These are phyloP conservation scores for Blastocladiella emersonii DNA, from an alignment of 371 early-diverging fungal genomes.

Conservation along the genomic window DNA sequence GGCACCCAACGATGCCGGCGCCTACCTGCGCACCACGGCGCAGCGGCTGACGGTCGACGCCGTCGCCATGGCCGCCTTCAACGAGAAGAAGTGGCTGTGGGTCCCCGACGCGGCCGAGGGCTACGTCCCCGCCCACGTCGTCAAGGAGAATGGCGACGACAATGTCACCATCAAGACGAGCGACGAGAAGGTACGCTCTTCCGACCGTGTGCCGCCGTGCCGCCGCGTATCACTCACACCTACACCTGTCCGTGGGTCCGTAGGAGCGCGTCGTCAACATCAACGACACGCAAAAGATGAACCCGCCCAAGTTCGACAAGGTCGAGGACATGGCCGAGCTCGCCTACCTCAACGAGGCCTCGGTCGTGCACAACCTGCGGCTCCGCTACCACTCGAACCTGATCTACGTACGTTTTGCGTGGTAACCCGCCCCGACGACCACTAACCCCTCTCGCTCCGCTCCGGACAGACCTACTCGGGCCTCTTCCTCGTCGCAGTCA, in stretches of 20 bases:
- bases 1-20: neutral
- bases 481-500: constrained; percentile 96
- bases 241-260: neutral
- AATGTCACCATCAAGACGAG: constrained; percentile 32
- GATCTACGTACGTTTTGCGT: constrained; percentile 63
- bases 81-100: constrained; percentile 92
- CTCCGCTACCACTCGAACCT: constrained; percentile 77
- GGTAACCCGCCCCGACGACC: neutral
- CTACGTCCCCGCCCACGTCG: constrained; percentile 71
- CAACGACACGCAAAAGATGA: constrained; percentile 87
- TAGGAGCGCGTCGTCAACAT: constrained; percentile 27
- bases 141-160: constrained; percentile 50
- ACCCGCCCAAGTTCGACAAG: constrained; percentile 97
- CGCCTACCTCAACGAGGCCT: constrained; percentile 95
- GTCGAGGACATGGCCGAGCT: constrained; percentile 98
- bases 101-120: constrained; percentile 79
- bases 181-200: constrained; percentile 1
- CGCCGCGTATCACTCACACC: neutral
- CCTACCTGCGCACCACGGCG: neutral
- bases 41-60: constrained; percentile 38
- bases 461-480: constrained; percentile 91
- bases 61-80: constrained; percentile 58
- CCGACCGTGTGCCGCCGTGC: neutral
- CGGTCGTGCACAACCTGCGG: constrained; percentile 91
- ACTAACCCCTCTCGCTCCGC: neutral